Conservation (phyloP, 2,329 filamentous ascomycete genomes). For the Sordariomycetes sp. region DNA sequence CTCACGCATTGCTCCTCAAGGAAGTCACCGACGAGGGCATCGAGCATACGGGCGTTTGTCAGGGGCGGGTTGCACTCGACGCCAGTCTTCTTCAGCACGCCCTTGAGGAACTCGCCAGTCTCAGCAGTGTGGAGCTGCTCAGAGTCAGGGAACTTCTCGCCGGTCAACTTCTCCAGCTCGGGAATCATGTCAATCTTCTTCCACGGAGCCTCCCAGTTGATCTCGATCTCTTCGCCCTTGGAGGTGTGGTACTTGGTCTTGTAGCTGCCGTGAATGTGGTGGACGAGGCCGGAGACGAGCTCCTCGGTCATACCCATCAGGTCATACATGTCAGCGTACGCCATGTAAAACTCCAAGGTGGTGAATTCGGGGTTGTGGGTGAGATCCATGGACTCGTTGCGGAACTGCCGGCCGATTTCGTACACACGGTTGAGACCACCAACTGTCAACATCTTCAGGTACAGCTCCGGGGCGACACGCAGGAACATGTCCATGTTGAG, state of each 20-base stretch:
- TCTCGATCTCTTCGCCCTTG: conserved; percentile 74
- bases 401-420: conserved; percentile 90
- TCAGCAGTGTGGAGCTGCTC: conserved; percentile 85
- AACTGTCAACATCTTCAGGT: conserved; percentile 92
- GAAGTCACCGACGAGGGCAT: conserved; percentile 89
- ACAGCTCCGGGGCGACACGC: conserved; percentile 89
- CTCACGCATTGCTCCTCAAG: conserved; percentile 76
- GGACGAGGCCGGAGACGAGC: conserved; percentile 81
- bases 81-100: conserved; percentile 78
- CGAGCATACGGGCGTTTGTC: conserved; percentile 92
- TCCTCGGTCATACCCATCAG: conserved; percentile 78
- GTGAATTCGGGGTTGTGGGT: conserved; percentile 99
- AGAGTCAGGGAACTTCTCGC: conserved; percentile 87
- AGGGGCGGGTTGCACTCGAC: conserved; percentile 83
- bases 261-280: conserved; percentile 78
- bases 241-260: conserved; percentile 81
- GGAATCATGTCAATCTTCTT: conserved; percentile 86
- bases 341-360: conserved; percentile 94
- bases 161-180: conserved; percentile 74
- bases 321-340: conserved; percentile 86
- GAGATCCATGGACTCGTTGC: conserved; percentile 65
- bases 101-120: conserved; percentile 80
- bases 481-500: conserved; percentile 91
- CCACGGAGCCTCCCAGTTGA: conserved; percentile 97
- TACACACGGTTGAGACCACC: conserved; percentile 92